Conservation (phyloP, 495 filamentous ascomycete species). For the Tuber calosporum region DNA sequence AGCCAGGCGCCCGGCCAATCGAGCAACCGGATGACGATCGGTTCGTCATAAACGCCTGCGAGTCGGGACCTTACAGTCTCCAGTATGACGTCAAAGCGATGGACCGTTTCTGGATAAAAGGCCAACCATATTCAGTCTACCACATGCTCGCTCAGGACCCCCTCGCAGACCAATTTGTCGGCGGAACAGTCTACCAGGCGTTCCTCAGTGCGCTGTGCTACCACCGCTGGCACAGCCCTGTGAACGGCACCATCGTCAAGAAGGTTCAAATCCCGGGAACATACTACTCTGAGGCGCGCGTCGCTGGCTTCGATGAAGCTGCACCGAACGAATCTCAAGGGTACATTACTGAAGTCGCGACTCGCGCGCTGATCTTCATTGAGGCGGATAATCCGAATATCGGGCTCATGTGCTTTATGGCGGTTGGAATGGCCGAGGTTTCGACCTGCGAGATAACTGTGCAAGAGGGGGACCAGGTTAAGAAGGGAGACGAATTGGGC, state of each 20-base stretch:
- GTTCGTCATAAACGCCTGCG: conserved; percentile 60
- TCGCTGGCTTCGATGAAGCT: conserved; percentile 45
- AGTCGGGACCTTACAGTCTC: conserved; percentile 53
- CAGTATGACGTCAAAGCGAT: conserved; percentile 44
- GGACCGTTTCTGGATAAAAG: conserved; percentile 63
- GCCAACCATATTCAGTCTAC: conserved; percentile 56
- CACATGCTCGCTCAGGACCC: conserved; percentile 58
- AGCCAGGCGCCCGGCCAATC: conserved; percentile 52
- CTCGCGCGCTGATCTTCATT: conserved; percentile 61
- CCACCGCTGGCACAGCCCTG: conserved; percentile 64
- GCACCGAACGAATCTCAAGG: conserved; percentile 44
- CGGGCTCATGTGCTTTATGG: conserved; percentile 59
- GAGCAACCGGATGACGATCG: conserved; percentile 49
- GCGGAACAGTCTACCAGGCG: conserved; percentile 60
- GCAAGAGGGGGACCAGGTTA: conserved; percentile 53
- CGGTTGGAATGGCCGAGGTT: conserved; percentile 65
- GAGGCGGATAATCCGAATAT: conserved; percentile 59
- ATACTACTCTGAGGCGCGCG: conserved; percentile 61
- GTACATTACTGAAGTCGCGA: conserved; percentile 55
- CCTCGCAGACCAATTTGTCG: conserved; percentile 50
- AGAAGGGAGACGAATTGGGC: conserved; percentile 60
- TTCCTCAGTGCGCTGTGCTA: conserved; percentile 61
- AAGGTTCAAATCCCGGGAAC: conserved; percentile 56
- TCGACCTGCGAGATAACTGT: conserved; percentile 62
- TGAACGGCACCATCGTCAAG: conserved; percentile 53